A percentile compares a stretch with the other conserved stretches of the same genome.
Conservation (phyloP, 2,329 filamentous ascomycete genomes). For the Claviceps monticola region DNA sequence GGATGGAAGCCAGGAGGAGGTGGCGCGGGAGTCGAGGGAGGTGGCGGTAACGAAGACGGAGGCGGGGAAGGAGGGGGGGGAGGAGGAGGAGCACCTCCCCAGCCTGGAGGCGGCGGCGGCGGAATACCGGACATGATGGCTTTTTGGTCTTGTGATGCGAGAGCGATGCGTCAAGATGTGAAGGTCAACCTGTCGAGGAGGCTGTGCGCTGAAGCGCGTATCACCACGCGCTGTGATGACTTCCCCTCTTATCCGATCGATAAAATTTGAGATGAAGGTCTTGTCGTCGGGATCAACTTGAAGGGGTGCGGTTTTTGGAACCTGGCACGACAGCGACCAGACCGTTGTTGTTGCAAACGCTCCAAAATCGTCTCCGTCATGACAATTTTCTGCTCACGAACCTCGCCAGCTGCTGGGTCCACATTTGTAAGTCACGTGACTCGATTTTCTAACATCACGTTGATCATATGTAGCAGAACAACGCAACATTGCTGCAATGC, state of each 20-base stretch:
- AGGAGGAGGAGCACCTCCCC: slow-evolving; percentile 39
- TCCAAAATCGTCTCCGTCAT: slow-evolving; percentile 15
- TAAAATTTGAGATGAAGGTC: background rate
- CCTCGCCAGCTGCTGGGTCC: slow-evolving; percentile 9
- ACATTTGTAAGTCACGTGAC: slow-evolving; percentile 1
- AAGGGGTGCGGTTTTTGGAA: slow-evolving; percentile 15
- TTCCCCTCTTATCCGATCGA: slow-evolving; percentile 6
- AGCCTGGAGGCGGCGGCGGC: slow-evolving; percentile 44
- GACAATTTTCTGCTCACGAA: slow-evolving; percentile 21
- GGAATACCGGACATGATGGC: slow-evolving; percentile 37
- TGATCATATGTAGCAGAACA: background rate
- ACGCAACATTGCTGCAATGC: background rate
- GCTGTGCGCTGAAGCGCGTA: slow-evolving; percentile 24
- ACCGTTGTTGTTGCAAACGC: slow-evolving; percentile 8
- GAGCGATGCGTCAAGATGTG: slow-evolving; percentile 13
- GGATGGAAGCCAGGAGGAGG: slow-evolving; percentile 67
- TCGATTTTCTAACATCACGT: too few species aligned
- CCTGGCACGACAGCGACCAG: slow-evolving; percentile 17
- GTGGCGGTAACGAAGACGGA: slow-evolving; percentile 41
- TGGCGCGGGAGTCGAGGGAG: slow-evolving; percentile 38
- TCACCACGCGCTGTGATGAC: slow-evolving; percentile 17
- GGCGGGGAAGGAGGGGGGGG: slow-evolving; percentile 44
- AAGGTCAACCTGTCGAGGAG: slow-evolving; percentile 12
- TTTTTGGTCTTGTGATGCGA: slow-evolving; percentile 13
- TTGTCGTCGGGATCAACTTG: slow-evolving; percentile 6